Conservation (phyloP, 805 yeast genomes). For the Ogataea saltuana region DNA sequence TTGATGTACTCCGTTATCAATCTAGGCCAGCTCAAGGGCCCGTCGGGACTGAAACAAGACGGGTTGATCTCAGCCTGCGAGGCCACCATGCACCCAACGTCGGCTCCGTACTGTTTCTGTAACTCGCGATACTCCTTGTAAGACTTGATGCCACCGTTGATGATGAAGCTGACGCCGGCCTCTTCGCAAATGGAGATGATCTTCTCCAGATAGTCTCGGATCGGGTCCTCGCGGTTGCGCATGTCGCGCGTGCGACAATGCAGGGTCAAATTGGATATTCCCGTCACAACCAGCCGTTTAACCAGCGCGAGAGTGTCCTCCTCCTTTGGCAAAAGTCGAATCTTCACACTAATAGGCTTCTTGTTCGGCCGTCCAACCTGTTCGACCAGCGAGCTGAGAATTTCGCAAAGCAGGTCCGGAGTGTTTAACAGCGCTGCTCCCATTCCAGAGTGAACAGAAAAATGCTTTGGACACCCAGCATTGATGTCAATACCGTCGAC, state of each 20-base stretch:
- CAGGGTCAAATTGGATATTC: conserved; percentile 80
- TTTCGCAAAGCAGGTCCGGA: conserved; percentile 75
- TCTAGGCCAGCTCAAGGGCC: conserved; percentile 53
- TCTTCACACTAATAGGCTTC: conserved; percentile 89
- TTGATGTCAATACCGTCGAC: conserved; percentile 93
- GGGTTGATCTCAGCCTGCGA: conserved; percentile 88
- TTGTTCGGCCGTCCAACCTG: conserved; percentile 75
- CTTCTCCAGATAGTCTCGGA: conserved; percentile 64
- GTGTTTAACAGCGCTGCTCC: conserved; percentile 89
- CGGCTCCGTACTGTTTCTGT: conserved; percentile 52
- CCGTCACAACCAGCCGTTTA: conserved; percentile 62
- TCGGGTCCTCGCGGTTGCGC: conserved; percentile 84
- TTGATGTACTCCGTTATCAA: conserved; percentile 56
- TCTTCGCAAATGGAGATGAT: conserved; percentile 62
- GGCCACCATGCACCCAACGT: conserved; percentile 93
- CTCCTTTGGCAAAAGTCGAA: conserved; percentile 68
- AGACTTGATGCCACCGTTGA: conserved; percentile 75
- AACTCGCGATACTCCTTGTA: conserved; percentile 54
- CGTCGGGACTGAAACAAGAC: conserved; percentile 57
- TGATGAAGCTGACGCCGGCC: conserved; percentile 67
- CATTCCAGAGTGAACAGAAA: conserved; percentile 94
- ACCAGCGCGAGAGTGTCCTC: conserved; percentile 65
- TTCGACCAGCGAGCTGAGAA: conserved; percentile 65
- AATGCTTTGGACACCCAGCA: conserved; percentile 97
- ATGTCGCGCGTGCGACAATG: conserved; percentile 89